Evolutionary conservation across 805 yeast genomes (phyloP).

Genomic region (Kazachstania viticola): DNA sequence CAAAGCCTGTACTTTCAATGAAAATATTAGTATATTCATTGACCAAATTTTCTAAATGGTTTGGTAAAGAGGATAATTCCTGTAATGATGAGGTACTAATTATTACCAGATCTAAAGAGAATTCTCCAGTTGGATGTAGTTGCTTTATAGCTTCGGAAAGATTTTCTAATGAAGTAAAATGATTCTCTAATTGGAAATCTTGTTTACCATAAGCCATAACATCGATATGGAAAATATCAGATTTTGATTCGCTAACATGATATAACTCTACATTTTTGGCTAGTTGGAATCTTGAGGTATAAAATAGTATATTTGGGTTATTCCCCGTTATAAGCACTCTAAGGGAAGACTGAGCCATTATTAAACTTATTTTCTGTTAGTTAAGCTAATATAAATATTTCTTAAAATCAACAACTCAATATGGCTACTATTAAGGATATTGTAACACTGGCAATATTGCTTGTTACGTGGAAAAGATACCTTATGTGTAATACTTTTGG

Average conservation of each 20-base stretch:
- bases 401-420: neutral
- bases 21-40: conserved; percentile 37
- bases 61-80: conserved; percentile 32
- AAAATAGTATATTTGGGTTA: conserved; percentile 16
- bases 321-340: conserved; percentile 15
- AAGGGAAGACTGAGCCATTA: conserved; percentile 4
- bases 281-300: conserved; percentile 15
- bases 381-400: neutral
- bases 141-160: conserved; percentile 5
- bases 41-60: conserved; percentile 27
- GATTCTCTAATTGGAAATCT: conserved; percentile 9
- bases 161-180: conserved; percentile 17
- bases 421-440: no score
- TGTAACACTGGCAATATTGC: no score
- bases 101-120: conserved; percentile 33
- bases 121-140: neutral
- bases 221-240: conserved; percentile 7
- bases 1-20: conserved; percentile 56
- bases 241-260: conserved; percentile 15
- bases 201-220: conserved; percentile 11
- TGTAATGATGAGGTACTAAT: conserved; percentile 37
- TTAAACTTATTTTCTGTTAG: neutral
- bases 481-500: no score
- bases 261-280: conserved; percentile 12
- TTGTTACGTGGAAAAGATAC: no score